Base-by-base conservation (phyloP, 2,329 filamentous ascomycete genomes). In the Sporothrix protearum region DNA sequence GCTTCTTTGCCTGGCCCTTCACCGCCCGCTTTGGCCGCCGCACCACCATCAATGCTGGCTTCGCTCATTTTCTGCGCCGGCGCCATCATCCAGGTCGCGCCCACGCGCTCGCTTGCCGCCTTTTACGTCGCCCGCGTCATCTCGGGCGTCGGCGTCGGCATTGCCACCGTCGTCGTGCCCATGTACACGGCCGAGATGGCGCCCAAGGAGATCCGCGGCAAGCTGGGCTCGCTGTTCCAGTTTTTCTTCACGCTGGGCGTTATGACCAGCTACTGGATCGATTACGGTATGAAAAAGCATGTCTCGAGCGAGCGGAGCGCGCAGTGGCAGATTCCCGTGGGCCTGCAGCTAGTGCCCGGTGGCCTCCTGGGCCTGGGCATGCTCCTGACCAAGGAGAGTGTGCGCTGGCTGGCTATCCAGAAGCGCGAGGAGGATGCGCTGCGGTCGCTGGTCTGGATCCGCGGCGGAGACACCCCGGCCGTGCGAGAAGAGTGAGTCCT, bases 121-220 rank as follows among this genome's bases (percentile, higher is more conserved):
- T 82, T 91, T 72, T 89, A 89, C 75, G 81, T 89, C 61, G 90
- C 90, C 16, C 83, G 91, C 70, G 86, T 88, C 75, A 83, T 91
- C 19, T 87, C 88, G 16, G 91, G 90, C 68, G 81, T 92, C 1
- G 89, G 89, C 16, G 89, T 93, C 55, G 91, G 91, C 70, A 89
- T 86, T 10, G 85, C 93, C 70, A 92, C 90, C n/a, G 90, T 91
- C 5, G 80, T 89, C 14, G 88, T 90, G 0, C 89, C 89, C n/a
- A 89, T 92, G 87, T 92, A 91, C 77, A 89, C 92, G 76, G 87
- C 87, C n/a, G 91, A 93, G 79, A 90, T 86, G 6, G 87, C 88
- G 0, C 91, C 91, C 0, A 84, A 88, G 16, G 88, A 88, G 78
- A 87, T 92, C 67, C 85, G 91, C 74, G 90, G 89, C 71, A 84